Evolutionary conservation across 2,329 filamentous ascomycete genomes (phyloP).

Genomic region (Aspergillus sp.): DNA sequence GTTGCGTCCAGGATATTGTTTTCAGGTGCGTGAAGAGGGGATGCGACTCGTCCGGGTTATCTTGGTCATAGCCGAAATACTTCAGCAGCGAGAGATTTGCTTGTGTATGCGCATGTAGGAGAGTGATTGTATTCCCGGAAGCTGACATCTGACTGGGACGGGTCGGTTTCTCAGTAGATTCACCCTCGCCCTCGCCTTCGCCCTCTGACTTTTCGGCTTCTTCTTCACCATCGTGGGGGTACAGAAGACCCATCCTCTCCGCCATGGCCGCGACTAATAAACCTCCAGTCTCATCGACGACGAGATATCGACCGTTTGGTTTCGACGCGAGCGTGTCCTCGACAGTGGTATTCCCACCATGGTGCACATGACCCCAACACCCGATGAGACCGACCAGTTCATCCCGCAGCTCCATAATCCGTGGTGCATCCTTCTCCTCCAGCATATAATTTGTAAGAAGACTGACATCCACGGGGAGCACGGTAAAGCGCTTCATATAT

Average conservation of each 20-base stretch:
- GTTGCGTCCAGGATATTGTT: slow-evolving; percentile 82
- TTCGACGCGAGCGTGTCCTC: slow-evolving; percentile 18
- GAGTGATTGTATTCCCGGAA: slow-evolving; percentile 50
- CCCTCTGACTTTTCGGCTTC: slow-evolving; percentile 7
- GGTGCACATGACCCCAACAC: slow-evolving; percentile 87
- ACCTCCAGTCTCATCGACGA: slow-evolving; percentile 80
- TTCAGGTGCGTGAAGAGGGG: slow-evolving; percentile 76
- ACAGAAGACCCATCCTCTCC: slow-evolving; percentile 77
- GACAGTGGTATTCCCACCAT: slow-evolving; percentile 40
- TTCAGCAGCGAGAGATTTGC: slow-evolving; percentile 78
- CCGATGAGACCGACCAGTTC: slow-evolving; percentile 74
- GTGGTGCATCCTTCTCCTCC: slow-evolving; percentile 67
- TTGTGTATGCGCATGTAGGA: slow-evolving; percentile 61
- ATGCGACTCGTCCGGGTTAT: slow-evolving; percentile 57
- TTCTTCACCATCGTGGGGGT: slow-evolving; percentile 35
- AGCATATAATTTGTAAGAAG: slow-evolving; percentile 69
- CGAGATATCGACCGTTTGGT: slow-evolving; percentile 61
- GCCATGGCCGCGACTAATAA: slow-evolving; percentile 75
- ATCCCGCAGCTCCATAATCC: slow-evolving; percentile 77
- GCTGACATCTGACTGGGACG: slow-evolving; percentile 29
- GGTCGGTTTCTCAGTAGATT: slow-evolving; percentile 3
- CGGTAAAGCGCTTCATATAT: slow-evolving; percentile 79
- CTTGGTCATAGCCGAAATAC: slow-evolving; percentile 78
- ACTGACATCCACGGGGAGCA: slow-evolving; percentile 73
- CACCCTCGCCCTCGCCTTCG: slow-evolving; percentile 10